Percentiles rank a stretch among this genome's conserved stretches.
phyloP scores from a whole-genome alignment of 257 asterid genomes.

The Rehmannia glutinosa region DNA sequence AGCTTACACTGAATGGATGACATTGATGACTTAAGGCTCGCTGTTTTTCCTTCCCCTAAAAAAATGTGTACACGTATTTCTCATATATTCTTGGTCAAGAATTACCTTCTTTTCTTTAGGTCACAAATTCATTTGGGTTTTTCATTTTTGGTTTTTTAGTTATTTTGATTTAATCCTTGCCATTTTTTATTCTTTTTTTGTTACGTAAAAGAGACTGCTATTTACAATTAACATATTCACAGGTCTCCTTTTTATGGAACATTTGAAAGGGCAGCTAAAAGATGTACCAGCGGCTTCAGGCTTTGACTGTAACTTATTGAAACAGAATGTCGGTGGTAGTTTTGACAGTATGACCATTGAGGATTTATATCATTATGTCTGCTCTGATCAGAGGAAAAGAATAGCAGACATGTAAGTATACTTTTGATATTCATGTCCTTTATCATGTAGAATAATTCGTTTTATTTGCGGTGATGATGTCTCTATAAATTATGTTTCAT shows the following conservation, averaged over 20 bases:
- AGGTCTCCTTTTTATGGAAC: conserved; percentile 49
- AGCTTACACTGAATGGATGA: background rate
- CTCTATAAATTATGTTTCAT: background rate
- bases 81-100: background rate
- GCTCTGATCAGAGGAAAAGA: conserved; percentile 43
- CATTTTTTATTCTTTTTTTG: background rate
- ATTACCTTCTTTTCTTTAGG: no score
- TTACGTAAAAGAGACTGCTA: background rate
- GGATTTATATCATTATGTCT: conserved; percentile 41
- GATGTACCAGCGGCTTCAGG: conserved; percentile 25
- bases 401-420: conserved; percentile 44
- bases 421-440: background rate
- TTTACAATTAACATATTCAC: background rate
- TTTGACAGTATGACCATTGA: conserved; percentile 38
- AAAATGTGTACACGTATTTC: background rate
- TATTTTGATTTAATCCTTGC: background rate
- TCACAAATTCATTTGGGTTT: background rate
- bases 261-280: conserved; percentile 40
- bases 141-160: background rate
- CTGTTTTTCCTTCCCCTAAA: background rate
- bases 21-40: no score
- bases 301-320: conserved; percentile 31
- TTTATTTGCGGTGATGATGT: background rate
- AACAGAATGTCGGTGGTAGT: conserved; percentile 25
- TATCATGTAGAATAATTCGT: background rate